Evolutionary conservation across 345 rosid species (phyloP), one percentile per base, ranked within the genome.

Genomic region (Gossypium australe): DNA sequence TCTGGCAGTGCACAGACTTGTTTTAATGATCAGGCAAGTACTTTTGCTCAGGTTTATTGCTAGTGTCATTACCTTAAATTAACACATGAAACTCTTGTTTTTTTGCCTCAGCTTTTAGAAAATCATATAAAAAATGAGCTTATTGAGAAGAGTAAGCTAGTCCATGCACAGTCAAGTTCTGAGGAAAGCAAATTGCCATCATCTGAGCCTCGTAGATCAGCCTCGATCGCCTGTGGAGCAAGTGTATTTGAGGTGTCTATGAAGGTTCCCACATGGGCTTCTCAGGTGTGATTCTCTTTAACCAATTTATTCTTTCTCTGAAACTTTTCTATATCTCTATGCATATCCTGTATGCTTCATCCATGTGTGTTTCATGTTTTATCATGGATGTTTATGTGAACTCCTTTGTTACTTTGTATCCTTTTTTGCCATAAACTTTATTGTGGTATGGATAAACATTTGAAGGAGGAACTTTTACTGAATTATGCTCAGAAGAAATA

Each of bases 1-100:
- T 96, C 99, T 71, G 98, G 99, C 73, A 96, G 94, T 83, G 99
- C 99, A 52, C 93, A 93, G 79, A 89, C 97, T 64, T 96, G 99
- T 83, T 96, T 96, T 79, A 90, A 90, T 83, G 99, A 96, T 85
- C 98, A 93, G 97, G 99, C 80, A 86, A 88, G 87, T 62, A 77
- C 63, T 24, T 53, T 12, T 72, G 65, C 16, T 75, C 52, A 22
- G 29, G 41, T 48, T 44, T 13, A 71, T 58, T 59, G 53, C 52
- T 74, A 56, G 25, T 48, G 16, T 38, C 43, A 14, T 76, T 59
- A 71, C 41, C 27, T 58, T 57, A 48, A 72, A 58, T 66, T 74
- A 41, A 6, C 8, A 8, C 22, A 43, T 69, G 38, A 77, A 45
- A 34, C 18, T n/a, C 6, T 27, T 20, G 6, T 17, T 34, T 4